Base-by-base conservation (phyloP, 805 yeast genomes). In the Yueomyces sinensis region DNA sequence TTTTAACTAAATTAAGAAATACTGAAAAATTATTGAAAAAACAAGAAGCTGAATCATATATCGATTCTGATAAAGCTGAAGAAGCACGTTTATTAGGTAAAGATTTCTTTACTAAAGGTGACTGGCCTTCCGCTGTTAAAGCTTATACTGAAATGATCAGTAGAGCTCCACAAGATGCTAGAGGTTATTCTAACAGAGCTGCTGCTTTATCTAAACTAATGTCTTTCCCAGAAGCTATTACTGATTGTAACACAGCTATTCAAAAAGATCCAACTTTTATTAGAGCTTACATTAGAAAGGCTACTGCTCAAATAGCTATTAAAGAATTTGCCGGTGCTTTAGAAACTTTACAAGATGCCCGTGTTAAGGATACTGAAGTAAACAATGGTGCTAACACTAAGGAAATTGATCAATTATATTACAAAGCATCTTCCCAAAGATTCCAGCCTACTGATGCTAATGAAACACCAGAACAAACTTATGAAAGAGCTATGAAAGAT, bases 141-240 rank as follows among this genome's bases (percentile, higher is more conserved):
- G 81, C 94, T 4, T 91, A 91, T 62, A 70, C 93, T 33, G 98
- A 91, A 63, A 91, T 91, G 87, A 68, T 89, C 49, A 83, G 86
- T 63, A 81, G 99, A 58, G 86, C 87, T n/a, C 99, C 99, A 37
- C 75, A 75, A 37, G 97, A 91, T 60, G 93, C 94, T 17, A 76
- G 95, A 60, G 97, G 96, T 38, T 91, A 86, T 61, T 86, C 94
- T 25, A 91, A 91, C 66, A 81, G 99, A 63, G 98, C 99, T 35
- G 98, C 98, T 28, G 95, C 95, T 2, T 72, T 81, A 55, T 78
- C 94, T 32, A 91, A 91, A 62, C 72, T 91, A 46, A 74, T 89
- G 82, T 83, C 95, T 11, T 91, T 89, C 81, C 96, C 96, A 15
- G 97, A 89, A 46, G 96, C 94, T 14, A 78, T 91, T 38, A 70